Base-by-base conservation (phyloP, 768 basidiomycete species). In the Tubosaeta sp. region DNA sequence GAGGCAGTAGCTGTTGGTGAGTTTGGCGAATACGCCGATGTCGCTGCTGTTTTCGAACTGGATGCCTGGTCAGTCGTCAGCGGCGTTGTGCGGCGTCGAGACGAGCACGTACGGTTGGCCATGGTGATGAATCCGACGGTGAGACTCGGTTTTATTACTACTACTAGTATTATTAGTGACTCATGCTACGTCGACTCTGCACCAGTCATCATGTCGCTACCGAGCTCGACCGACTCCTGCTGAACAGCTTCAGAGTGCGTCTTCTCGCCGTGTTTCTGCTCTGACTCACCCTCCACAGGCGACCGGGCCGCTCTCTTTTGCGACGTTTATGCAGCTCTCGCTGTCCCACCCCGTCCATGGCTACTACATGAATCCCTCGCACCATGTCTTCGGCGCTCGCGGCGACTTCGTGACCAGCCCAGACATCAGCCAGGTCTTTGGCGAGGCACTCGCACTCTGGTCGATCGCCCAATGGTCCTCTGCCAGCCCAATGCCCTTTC, bases 1-100 rank as follows among this genome's bases (percentile, higher is more conserved):
- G 43, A 99, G 84, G 73, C 95, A 97, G 80, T 96, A 99, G 65
- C 86, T 90, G 78, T 99, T 98, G 64, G 95, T 97, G 64, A 98
- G 80, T 73, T 96, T 96, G 63, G 93, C 77, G 73, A 98, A 99
- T 39, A 99, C 95, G 62, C 95, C 95, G 62, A 99, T 82, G 64
- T 98, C 94, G 72, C 85, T 87, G 74, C 82, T 87, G 74, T 94
- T 94, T 76, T 94, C 91, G 67, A 93, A 94, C 75, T 93, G 90
- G 57, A 90, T 75, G 69, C 92, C 90, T 93, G 64, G 49, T 11
- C 19, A 24, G 16, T 24, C 38, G 53, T 58, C 57, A 55, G 42
- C 12, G 3, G 21, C 1, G 3, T 24, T 6, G 22, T 13, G 10
- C 0, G 35, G 13, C 14, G 45, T 47, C 6, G 8, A 22, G 39